Evolutionary conservation across 2,329 filamentous ascomycete species (phyloP), one percentile per base, ranked within the genome.

Genomic region (Tolypocladium cylindrosporum): DNA sequence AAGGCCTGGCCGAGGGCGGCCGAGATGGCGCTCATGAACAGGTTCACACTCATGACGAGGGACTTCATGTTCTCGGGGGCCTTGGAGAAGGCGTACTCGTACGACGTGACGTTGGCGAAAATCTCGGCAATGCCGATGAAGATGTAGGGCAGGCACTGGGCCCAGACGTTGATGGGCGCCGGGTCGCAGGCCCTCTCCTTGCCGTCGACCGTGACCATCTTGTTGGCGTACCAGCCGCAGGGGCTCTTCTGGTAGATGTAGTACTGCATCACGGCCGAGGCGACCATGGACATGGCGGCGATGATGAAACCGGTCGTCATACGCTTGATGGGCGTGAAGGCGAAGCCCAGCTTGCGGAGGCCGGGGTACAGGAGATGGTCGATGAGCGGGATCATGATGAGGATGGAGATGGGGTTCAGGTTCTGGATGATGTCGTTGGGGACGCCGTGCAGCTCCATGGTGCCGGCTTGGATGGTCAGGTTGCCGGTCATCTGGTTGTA

Each of bases 361-460:
- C 78, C 68, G 0, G 89, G 89, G 72, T 91, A 92, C 59, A 92
- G 64, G 42, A 85, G n/a, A 36, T 77, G 77, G 67, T 92, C 88
- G 62, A 85, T 80, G 61, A 91, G 74, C 3, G 88, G 88, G 54
- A 91, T 87, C 71, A 91, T 82, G 67, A 92, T 84, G 64, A 92
- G 82, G 61, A 91, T 83, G 34, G 87, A 82, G 62, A 92, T 83
- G 7, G 89, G 87, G 70, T 91, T 86, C 45, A 92, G 76, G 73
- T 91, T 91, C 69, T 85, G 81, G 65, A 92, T 82, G 58, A 91
- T 75, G 68, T 92, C 89, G 75, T 92, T 92, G 66, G 89, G 89
- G 3, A 90, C 80, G 39, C 88, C 87, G 67, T 87, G 77, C 3
- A 86, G 81, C 56, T 80, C 65, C 87, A 90, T 83, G 56, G 82